These are phyloP conservation scores for Calonectria hongkongensis DNA, from an alignment of 2,329 filamentous ascomycete species.

Conservation along the genomic window DNA sequence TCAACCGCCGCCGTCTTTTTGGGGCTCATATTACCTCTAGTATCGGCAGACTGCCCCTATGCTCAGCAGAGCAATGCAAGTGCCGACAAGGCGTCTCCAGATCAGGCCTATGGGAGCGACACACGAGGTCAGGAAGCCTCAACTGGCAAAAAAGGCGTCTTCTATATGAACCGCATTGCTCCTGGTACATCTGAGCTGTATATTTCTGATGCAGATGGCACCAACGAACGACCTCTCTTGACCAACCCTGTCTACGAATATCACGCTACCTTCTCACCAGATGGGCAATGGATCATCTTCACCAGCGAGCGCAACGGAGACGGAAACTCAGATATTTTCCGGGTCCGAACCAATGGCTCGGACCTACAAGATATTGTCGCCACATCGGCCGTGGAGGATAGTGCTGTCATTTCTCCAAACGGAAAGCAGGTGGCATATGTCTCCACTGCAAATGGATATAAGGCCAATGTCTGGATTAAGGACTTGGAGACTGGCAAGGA, in stretches of 20 bases:
- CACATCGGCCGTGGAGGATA: not conserved
- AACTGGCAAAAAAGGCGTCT: constrained; percentile 11
- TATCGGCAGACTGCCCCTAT: not conserved
- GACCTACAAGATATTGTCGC: constrained; percentile 19
- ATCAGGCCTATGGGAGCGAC: not conserved
- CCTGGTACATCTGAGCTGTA: constrained; percentile 14
- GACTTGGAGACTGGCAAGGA: constrained; percentile 12
- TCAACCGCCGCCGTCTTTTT: constrained; percentile 4
- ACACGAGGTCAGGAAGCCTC: not conserved
- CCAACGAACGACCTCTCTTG: not conserved
- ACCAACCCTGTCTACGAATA: constrained; percentile 11
- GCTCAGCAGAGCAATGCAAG: not conserved
- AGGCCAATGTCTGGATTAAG: constrained; percentile 12
- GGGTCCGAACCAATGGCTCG: constrained; percentile 6
- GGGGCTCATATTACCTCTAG: not conserved
- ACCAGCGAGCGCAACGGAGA: constrained; percentile 10
- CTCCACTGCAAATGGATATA: constrained; percentile 2
- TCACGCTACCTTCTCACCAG: constrained; percentile 1
- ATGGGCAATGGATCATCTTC: constrained; percentile 6
- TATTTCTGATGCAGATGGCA: not conserved
- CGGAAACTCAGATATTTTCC: constrained; percentile 8
- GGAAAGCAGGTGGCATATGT: constrained; percentile 11
- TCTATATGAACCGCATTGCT: constrained; percentile 1
- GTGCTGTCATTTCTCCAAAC: constrained; percentile 1
- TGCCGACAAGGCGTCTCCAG: not conserved